Evolutionary conservation across 805 yeast species (phyloP).

Genomic region (Teunomyces lycoperdinae): DNA sequence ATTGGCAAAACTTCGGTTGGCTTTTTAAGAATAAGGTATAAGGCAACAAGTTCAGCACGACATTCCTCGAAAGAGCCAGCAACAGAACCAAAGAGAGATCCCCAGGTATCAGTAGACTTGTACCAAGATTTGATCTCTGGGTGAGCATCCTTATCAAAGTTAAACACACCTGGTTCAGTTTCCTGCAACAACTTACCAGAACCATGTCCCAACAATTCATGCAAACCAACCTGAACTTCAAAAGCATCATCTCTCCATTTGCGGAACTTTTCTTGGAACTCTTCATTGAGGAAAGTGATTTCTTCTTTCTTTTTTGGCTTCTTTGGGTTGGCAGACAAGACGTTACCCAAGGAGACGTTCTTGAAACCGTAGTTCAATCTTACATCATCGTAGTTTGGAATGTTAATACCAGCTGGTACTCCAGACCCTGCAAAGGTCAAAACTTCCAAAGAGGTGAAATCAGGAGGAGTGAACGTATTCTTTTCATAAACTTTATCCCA

Average conservation of each 20-base stretch:
- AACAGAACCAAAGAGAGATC: slow-evolving; percentile 73
- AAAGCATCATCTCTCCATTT: slow-evolving; percentile 78
- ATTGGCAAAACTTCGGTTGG: slow-evolving; percentile 59
- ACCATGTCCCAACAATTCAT: slow-evolving; percentile 89
- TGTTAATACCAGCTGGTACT: slow-evolving; percentile 89
- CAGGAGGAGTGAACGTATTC: slow-evolving; percentile 87
- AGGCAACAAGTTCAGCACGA: slow-evolving; percentile 87
- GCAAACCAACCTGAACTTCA: slow-evolving; percentile 92
- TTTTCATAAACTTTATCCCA: slow-evolving; percentile 79
- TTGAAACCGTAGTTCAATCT: slow-evolving; percentile 82
- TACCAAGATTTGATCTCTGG: slow-evolving; percentile 73
- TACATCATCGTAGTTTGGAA: slow-evolving; percentile 90
- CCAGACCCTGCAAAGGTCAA: slow-evolving; percentile 88
- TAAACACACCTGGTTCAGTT: slow-evolving; percentile 57
- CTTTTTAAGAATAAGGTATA: slow-evolving; percentile 70
- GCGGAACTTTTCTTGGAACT: slow-evolving; percentile 56
- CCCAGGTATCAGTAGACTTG: slow-evolving; percentile 86
- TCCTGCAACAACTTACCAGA: slow-evolving; percentile 74
- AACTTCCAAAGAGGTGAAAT: slow-evolving; percentile 86
- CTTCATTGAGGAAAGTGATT: slow-evolving; percentile 59
- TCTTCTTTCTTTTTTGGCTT: slow-evolving; percentile 66
- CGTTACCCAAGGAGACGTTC: slow-evolving; percentile 86
- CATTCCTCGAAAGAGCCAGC: slow-evolving; percentile 93
- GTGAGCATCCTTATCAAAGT: slow-evolving; percentile 64
- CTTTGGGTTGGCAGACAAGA: slow-evolving; percentile 62